A percentile compares a stretch with the other conserved stretches of the same genome.
phyloP scores from a whole-genome alignment of 2,329 filamentous ascomycete species.

The Aspergillus clavatus region DNA sequence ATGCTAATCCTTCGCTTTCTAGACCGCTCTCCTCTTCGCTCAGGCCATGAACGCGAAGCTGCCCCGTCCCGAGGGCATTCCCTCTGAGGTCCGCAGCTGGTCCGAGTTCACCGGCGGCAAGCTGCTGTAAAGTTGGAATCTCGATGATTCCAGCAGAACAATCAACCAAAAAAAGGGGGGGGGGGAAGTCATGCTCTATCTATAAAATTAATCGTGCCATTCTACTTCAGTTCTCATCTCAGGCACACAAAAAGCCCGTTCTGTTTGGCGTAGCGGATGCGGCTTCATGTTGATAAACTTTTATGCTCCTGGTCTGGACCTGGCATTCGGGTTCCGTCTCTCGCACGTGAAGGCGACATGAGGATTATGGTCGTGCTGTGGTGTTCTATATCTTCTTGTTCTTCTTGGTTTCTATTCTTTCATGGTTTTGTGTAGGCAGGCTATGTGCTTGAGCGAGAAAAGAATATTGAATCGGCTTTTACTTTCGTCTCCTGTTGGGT shows the following conservation, averaged over 20 bases:
- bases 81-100: slow-evolving; percentile 87
- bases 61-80: slow-evolving; percentile 80
- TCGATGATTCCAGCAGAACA: slow-evolving; percentile 16
- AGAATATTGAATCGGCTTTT: slow-evolving; percentile 18
- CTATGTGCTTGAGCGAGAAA: slow-evolving; percentile 28
- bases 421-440: slow-evolving; percentile 19
- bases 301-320: slow-evolving; percentile 17
- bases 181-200: slow-evolving; percentile 16
- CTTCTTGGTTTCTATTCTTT: slow-evolving; percentile 11
- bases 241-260: slow-evolving; percentile 16
- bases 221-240: slow-evolving; percentile 11
- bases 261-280: slow-evolving; percentile 25
- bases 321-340: slow-evolving; percentile 11
- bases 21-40: slow-evolving; percentile 95
- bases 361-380: slow-evolving; percentile 11
- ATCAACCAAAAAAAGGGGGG: slow-evolving; percentile 2
- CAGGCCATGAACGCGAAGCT: slow-evolving; percentile 97
- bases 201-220: slow-evolving; percentile 18
- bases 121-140: slow-evolving; percentile 36
- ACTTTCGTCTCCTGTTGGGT: background rate
- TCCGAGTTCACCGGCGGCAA: slow-evolving; percentile 84
- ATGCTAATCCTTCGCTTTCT: slow-evolving; percentile 23
- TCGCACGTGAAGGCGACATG: slow-evolving; percentile 10
- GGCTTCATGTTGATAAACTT: slow-evolving; percentile 31
- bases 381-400: slow-evolving; percentile 7